Conservation (phyloP, 2,329 filamentous ascomycete species). For the Penicillium sp. region DNA sequence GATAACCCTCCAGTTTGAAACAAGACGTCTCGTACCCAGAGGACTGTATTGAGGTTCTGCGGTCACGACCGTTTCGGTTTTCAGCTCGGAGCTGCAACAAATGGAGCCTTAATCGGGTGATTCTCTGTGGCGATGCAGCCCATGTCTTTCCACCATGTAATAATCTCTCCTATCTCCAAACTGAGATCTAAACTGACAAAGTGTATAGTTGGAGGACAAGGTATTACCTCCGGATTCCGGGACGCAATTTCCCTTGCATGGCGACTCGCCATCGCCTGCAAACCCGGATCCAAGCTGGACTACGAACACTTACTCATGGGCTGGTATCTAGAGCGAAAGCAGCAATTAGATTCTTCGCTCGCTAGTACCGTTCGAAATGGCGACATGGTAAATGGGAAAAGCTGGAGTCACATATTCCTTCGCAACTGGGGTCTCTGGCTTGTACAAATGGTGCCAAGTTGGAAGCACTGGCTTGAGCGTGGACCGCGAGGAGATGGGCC, state of each 20-base stretch:
- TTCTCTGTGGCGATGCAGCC: conserved; percentile 56
- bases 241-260: conserved; percentile 44
- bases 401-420: conserved; percentile 34
- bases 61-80: conserved; percentile 54
- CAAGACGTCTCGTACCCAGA: conserved; percentile 43
- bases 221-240: conserved; percentile 47
- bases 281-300: conserved; percentile 9
- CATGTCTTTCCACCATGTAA: conserved; percentile 58
- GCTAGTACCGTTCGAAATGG: conserved; percentile 41
- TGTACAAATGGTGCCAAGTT: conserved; percentile 35
- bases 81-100: conserved; percentile 52
- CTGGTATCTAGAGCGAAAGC: conserved; percentile 44
- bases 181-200: not conserved
- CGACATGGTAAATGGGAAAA: conserved; percentile 35
- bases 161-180: conserved; percentile 9
- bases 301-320: conserved; percentile 31
- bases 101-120: conserved; percentile 48
- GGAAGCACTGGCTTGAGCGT: conserved; percentile 31
- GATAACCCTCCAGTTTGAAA: conserved; percentile 21
- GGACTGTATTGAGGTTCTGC: conserved; percentile 53
- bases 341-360: conserved; percentile 42
- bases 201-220: conserved; percentile 44
- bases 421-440: conserved; percentile 40
- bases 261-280: conserved; percentile 38
- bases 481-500: conserved; percentile 35